Base-by-base conservation (phyloP, 768 basidiomycete genomes). In the Russula griseocarnosa region DNA sequence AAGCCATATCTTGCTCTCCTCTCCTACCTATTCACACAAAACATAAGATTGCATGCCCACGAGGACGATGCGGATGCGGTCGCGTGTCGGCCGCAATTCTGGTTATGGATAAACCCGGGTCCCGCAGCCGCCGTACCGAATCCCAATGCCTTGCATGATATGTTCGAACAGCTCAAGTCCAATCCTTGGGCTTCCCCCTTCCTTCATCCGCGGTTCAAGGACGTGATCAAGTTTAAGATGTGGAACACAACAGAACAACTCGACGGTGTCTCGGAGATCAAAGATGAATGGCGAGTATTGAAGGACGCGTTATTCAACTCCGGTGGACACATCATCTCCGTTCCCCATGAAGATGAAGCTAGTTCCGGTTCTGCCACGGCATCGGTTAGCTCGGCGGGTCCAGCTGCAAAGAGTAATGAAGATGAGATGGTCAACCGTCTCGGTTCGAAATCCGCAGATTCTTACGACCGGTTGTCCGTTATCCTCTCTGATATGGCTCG, bases 51-150 rank as follows among this genome's bases (percentile, higher is more conserved):
- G 28, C 87, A 96, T 69, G 73, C 85, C 26, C 79, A 83, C 58
- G 71, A 76, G 30, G 78, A 80, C 65, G 75, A 79, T 4, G 72
- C 75, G n/a, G 78, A 85, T 58, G 66, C 83, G 1, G 70, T 72
- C 2, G 79, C 86, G 28, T 99, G 97, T 74, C 83, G 94, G 40
- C 92, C 97, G 1, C 85, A 95, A 70, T 90, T 98, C 72, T 98
- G 94, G 94, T 75, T 98, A 55, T 99, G 96, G 96, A 95, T 98
- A 73, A 98, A 96, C 72, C 94, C 96, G 10, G 95, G 94, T n/a
- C 94, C 94, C 3, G 94, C 95, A 16, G 93, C 94, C 0, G 81
- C 89, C 13, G 82, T 94, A 1, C 92, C 93, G 0, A 94, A 95
- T 71, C 89, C 91, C 16, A 81, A 81, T 47, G 96, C 94, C 4